Evolutionary conservation across 257 asterid genomes (phyloP), one percentile per base, ranked within the genome.

Genomic region (Solanum piurae): DNA sequence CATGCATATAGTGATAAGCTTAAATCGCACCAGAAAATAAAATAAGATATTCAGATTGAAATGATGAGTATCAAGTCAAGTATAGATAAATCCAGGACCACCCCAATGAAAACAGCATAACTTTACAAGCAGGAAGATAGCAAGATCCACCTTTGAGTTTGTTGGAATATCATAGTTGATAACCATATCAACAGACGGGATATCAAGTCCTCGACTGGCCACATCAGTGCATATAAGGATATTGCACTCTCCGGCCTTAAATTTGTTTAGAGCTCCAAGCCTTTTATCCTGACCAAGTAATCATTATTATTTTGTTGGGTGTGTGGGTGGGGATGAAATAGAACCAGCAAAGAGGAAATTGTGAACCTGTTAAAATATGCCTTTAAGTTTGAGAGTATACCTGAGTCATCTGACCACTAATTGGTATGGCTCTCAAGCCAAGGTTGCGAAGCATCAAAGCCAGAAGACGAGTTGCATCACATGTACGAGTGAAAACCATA

Each of bases 391-490:
- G 69, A 42, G 82, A 40, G 58, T 29, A 84, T 89, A 97, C 99
- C 98, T 95, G 99, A 75, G 89, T 93, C 99, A 97, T 95, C 72
- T 97, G 99, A 85, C 99, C 99, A 90, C 96, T 97, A 85, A 97
- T 97, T 46, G 99, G 98, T 86, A 97, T 95, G 72, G 99, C 98
- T 77, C 93, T 91, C 62, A 95, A 90, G 69, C 98, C 98, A 89
- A 95, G 98, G 87, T 94, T 94, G 69, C 98, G 94, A 82, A 95
- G 99, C 89, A 95, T 88, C 87, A 91, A 83, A 12, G 99, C 96
- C 91, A 96, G 89, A 71, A 94, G 94, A 10, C 91, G 90, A 75
- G 99, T 95, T 27, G 98, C 94, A 42, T 94, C 98, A 89, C 99
- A 95, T 31, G 98, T 96, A 25, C 98, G 94, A 34, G 98, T 95